Conservation (phyloP, 768 basidiomycete species). For the Leccinum subgranulosum region DNA sequence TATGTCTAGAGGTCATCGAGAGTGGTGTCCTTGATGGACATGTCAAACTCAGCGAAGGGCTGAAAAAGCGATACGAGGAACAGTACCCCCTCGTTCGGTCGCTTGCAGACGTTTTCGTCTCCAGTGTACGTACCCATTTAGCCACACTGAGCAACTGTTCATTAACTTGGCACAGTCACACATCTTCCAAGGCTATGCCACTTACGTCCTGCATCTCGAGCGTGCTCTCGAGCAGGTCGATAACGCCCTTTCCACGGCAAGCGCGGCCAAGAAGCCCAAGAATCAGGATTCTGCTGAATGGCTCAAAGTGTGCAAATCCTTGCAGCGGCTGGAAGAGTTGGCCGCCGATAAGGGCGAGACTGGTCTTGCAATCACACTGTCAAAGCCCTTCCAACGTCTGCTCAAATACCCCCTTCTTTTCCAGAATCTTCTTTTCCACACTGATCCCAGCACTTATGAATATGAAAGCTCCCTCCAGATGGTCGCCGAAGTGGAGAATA, state of each 20-base stretch:
- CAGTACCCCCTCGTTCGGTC: conserved; percentile 93
- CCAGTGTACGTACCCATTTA: conserved; percentile 63
- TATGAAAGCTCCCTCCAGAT: conserved; percentile 95
- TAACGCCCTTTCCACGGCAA: conserved; percentile 61
- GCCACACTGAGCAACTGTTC: conserved; percentile 12
- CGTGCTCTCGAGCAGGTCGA: conserved; percentile 87
- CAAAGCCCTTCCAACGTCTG: conserved; percentile 95
- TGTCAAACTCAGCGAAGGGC: conserved; percentile 74
- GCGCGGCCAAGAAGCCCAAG: conserved; percentile 70
- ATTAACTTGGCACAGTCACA: conserved; percentile 59
- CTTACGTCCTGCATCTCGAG: conserved; percentile 93
- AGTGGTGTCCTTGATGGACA: conserved; percentile 89
- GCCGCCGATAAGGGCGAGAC: conserved; percentile 90
- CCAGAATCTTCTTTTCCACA: conserved; percentile 95
- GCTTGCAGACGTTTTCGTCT: conserved; percentile 93
- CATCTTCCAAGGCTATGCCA: conserved; percentile 91
- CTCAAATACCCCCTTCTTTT: conserved; percentile 97
- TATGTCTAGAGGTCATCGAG: conserved; percentile 84
- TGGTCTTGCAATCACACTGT: conserved; percentile 89
- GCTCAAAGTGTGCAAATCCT: conserved; percentile 69
- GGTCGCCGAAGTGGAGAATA: conserved; percentile 95
- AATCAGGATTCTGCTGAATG: conserved; percentile 79
- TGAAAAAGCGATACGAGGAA: conserved; percentile 90
- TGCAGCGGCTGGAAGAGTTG: conserved; percentile 74
- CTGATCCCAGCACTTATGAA: conserved; percentile 95